Percentiles rank a stretch among this genome's conserved stretches.
Conservation (phyloP, 2,329 filamentous ascomycete species). For the Rugonectria rugulosa region DNA sequence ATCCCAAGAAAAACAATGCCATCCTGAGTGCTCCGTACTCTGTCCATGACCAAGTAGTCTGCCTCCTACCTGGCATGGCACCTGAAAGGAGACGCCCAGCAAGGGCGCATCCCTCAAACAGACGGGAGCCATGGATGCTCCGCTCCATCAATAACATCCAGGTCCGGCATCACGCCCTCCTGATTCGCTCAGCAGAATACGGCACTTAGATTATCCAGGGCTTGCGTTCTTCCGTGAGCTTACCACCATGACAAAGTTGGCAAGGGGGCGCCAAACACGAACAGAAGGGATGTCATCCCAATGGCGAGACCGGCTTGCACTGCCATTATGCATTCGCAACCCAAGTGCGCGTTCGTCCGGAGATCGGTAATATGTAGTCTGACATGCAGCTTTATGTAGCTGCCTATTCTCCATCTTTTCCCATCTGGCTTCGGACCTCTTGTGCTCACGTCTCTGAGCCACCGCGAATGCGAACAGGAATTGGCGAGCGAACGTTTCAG, state of each 20-base stretch:
- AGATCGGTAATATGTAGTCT: conserved; percentile 2
- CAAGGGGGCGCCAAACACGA: conserved; percentile 6
- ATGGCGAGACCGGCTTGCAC: conserved; percentile 25
- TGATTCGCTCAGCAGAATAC: conserved; percentile 22
- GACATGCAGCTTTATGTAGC: conserved; percentile 24
- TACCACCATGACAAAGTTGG: too few species aligned
- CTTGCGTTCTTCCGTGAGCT: not conserved
- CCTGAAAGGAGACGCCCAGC: not conserved
- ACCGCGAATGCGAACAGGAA: conserved; percentile 23
- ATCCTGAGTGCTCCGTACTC: too few species aligned
- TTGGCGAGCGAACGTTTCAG: conserved; percentile 15
- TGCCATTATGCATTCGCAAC: conserved; percentile 30
- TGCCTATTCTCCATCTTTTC: conserved; percentile 22
- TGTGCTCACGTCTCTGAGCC: conserved; percentile 29
- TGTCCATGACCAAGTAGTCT: too few species aligned
- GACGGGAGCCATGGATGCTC: not conserved
- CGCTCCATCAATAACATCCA: conserved; percentile 5
- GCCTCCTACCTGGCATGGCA: not conserved
- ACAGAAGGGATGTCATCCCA: not conserved
- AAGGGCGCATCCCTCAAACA: not conserved
- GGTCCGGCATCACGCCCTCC: not conserved
- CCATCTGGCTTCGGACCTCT: not conserved
- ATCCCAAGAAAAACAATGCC: not conserved
- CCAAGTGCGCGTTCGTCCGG: conserved; percentile 15
- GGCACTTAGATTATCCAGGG: conserved; percentile 25